A percentile compares a stretch with the other conserved stretches of the same genome.
Conservation (phyloP, 257 asterid genomes). For the Solanum stenotomum region DNA sequence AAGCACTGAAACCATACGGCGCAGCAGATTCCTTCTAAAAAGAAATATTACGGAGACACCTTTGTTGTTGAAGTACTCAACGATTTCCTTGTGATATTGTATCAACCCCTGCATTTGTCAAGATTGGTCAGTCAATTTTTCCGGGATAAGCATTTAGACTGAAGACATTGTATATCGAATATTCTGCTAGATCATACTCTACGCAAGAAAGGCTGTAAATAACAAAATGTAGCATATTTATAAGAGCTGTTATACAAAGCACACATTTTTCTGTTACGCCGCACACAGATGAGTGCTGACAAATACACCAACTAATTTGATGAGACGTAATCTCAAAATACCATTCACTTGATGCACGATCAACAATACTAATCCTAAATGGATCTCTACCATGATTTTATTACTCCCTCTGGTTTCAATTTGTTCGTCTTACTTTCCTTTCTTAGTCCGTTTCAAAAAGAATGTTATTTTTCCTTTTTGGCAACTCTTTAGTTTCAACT, state of each 20-base stretch:
- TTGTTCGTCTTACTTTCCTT: not conserved
- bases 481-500: not conserved
- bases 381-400: not conserved
- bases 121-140: not conserved
- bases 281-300: not conserved
- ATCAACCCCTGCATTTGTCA: slow-evolving; percentile 22
- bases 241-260: not conserved
- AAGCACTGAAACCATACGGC: slow-evolving; percentile 31
- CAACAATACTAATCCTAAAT: not conserved
- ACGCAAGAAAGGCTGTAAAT: not conserved
- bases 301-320: not conserved
- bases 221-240: not conserved
- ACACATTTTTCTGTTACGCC: not conserved
- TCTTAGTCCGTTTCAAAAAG: not conserved
- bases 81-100: slow-evolving; percentile 28
- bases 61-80: slow-evolving; percentile 24
- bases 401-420: not conserved
- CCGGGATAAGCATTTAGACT: not conserved
- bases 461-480: not conserved
- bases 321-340: not conserved
- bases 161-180: not conserved
- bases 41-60: slow-evolving; percentile 34
- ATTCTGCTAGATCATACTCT: not conserved
- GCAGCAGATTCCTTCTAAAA: slow-evolving; percentile 29
- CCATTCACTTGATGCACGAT: not conserved